Evolutionary conservation across 1,284 basidiomycete genomes (phyloP).

Genomic region (Inonotus hispidus): DNA sequence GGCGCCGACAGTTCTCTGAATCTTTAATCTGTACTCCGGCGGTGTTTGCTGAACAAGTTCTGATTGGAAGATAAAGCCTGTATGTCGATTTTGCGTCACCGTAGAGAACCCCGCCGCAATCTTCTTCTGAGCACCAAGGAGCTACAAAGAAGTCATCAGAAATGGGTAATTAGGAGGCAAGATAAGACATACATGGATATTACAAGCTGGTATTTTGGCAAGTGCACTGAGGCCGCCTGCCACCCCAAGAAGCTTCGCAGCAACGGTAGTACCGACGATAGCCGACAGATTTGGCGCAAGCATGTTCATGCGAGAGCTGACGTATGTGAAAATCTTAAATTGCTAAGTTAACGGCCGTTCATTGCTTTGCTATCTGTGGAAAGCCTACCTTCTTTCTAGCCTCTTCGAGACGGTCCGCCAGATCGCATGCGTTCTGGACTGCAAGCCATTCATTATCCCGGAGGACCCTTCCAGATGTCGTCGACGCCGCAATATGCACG

Average conservation of each 20-base stretch:
- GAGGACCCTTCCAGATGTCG: conserved; percentile 76
- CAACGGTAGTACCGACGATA: conserved; percentile 97
- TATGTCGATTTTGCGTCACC: conserved; percentile 81
- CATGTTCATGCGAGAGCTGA: conserved; percentile 97
- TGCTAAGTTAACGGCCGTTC: conserved; percentile 6
- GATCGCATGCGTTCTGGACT: conserved; percentile 80
- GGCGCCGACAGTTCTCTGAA: conserved; percentile 89
- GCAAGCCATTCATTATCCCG: conserved; percentile 71
- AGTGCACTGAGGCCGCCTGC: conserved; percentile 90
- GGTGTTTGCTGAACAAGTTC: conserved; percentile 83
- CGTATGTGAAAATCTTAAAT: conserved; percentile 89
- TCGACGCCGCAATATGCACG: conserved; percentile 93
- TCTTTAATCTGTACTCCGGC: conserved; percentile 87
- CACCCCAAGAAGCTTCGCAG: conserved; percentile 95
- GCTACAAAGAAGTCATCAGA: conserved; percentile 36
- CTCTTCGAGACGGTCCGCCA: conserved; percentile 84
- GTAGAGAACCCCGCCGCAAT: conserved; percentile 83
- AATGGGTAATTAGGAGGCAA: background rate
- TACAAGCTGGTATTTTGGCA: conserved; percentile 93
- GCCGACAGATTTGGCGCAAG: conserved; percentile 97
- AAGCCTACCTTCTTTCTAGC: conserved; percentile 72
- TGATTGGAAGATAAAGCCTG: conserved; percentile 95
- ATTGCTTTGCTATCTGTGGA: background rate
- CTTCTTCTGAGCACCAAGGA: conserved; percentile 92
- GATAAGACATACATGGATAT: conserved; percentile 77